Evolutionary conservation across 805 yeast species (phyloP), one percentile per base, ranked within the genome.

Genomic region (Schizosaccharomyces cryophilus): DNA sequence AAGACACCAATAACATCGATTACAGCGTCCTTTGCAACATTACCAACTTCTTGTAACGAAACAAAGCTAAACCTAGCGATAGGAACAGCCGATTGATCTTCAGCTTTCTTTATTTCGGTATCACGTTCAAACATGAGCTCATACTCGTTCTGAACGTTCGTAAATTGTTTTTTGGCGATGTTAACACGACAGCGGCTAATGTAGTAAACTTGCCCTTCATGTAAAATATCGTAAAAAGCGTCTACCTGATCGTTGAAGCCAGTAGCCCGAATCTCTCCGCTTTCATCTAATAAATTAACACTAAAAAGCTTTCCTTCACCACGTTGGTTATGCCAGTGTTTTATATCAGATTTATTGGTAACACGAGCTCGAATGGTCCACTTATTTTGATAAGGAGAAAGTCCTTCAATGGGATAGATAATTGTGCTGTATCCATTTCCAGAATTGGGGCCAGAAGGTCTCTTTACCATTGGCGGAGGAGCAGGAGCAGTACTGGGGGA

Each of bases 301-400:
- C 84, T 85, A 75, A 93, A 88, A 63, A 93, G 77, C 71, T 86
- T 85, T 61, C 98, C 98, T 64, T 83, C 87, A 62, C 96, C 95
- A 67, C 82, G 79, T 64, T 80, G 83, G 67, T 86, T 87, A 61
- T 86, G 80, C 90, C 90, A 93, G 45, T 86, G 85, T 71, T 87
- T 82, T 66, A 90, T 77, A 64, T 87, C 96, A 62, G 90, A 81
- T 71, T 90, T 93, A 71, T 78, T 82, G 0, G 95, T 82, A 30
- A 88, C 93, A 69, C 97, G 81, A 0, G 94, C 98, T 67, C 87
- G 87, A 67, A 93, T 86, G 5, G 90, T 83, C 97, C 97, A 93
- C 60, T 78, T 76, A 69, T 82, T 84, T 70, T 86, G 93, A 70
- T 85, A 93, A 7, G 97, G 97, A 13, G 96, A 87, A 60, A 93